Evolutionary conservation across 1,139 yeast species (phyloP).

Genomic region (Zygoascus sp.): DNA sequence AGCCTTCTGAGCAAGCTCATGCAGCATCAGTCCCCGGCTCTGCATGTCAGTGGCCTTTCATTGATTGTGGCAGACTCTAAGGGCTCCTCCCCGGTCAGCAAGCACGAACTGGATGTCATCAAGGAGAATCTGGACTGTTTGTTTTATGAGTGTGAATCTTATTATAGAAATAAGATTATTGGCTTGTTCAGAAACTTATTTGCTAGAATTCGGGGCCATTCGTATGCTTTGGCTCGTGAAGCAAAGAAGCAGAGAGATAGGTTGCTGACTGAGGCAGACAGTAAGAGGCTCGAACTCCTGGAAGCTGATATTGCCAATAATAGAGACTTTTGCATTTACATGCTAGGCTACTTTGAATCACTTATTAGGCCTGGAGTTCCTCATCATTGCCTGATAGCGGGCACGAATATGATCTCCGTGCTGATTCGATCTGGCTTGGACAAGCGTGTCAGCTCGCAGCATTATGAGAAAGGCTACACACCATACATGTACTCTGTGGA

Average conservation of each 20-base stretch:
- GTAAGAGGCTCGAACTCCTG: neutral
- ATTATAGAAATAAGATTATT: constrained; percentile 58
- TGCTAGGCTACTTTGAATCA: constrained; percentile 40
- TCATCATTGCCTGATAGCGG: constrained; percentile 55
- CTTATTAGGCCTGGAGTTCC: constrained; percentile 63
- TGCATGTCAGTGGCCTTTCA: constrained; percentile 56
- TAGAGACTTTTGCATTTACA: constrained; percentile 41
- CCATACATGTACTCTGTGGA: constrained; percentile 44
- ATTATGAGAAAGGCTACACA: constrained; percentile 40
- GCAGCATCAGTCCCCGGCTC: constrained; percentile 42
- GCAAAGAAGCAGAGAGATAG: constrained; percentile 18
- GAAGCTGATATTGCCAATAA: constrained; percentile 24
- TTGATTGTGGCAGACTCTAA: constrained; percentile 59
- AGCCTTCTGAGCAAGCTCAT: constrained; percentile 41
- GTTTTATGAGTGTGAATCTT: constrained; percentile 61
- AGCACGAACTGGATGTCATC: constrained; percentile 43
- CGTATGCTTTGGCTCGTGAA: constrained; percentile 51
- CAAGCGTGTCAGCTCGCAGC: constrained; percentile 36
- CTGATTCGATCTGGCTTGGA: constrained; percentile 58
- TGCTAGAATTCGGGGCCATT: constrained; percentile 60
- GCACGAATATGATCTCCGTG: constrained; percentile 47
- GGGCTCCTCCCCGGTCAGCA: constrained; percentile 52
- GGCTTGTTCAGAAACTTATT: constrained; percentile 59
- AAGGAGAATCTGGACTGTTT: constrained; percentile 43
- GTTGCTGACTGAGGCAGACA: neutral